Base-by-base conservation (phyloP, 129 eudicot genomes). In the Rutidosis leptorrhynchoides region DNA sequence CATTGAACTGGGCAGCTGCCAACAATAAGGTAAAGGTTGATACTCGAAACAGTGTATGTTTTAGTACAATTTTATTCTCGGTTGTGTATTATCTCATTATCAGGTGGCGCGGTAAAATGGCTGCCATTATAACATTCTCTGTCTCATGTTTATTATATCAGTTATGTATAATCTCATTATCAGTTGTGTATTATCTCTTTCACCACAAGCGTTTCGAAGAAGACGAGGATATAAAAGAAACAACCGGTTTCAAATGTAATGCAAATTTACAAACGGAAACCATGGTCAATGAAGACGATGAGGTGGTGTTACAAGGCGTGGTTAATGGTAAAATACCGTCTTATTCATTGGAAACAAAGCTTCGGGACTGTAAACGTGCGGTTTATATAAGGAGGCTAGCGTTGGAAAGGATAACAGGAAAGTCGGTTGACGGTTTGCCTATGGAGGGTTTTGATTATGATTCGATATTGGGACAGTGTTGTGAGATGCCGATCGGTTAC, bases 401-500 rank as follows among this genome's bases (percentile, higher is more conserved):
- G 0, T 64, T 86, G 61, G 84, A 86, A 79, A 81, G 87, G 51
- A 70, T 67, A 7, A 81, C 95, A 0, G 85, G 87, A 0, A 81
- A 76, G 70, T 87, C 95, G 5, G 54, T 87, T 0, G 61, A 19
- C 0, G 90, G 95, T 16, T 69, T 87, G 65, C 90, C 95, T 2
- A 29, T 84, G 46, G 95, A 79, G 1, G 91, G 91, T 2, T 79
- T 88, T 33, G 83, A 88, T 63, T 88, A 84, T 40, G 84, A 87
- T 0, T 71, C 95, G 1, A 87, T 87, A n/a, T 58, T 87, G 60
- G 95, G 95, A n/a, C 96, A 88, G 64, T 88, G 96, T 69, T 88
- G 96, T 15, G 96, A 88, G 66, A 88, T 88, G 96, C 91, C 96
- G 1, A 84, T 88, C 3, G 96, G 96, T 9, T 84, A 82, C 43